phyloP scores from a whole-genome alignment of 495 filamentous ascomycete species.

The Hypoxylon lenormandii region DNA sequence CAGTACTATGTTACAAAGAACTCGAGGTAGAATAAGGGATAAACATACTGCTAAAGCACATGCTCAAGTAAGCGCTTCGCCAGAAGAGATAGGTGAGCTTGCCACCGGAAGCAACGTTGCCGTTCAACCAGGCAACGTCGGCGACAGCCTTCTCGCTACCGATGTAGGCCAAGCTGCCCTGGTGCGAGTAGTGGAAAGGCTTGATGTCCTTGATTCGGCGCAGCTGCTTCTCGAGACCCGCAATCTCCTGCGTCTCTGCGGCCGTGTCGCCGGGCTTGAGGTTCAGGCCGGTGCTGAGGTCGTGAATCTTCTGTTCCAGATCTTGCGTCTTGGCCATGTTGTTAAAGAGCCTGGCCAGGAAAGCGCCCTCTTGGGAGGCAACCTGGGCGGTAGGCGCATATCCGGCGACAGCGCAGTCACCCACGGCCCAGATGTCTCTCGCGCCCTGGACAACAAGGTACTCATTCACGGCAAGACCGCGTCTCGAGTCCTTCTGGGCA shows the following conservation, averaged over 20 bases:
- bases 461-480: slow-evolving; percentile 95
- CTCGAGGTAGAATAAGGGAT: not conserved
- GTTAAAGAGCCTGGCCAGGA: slow-evolving; percentile 95
- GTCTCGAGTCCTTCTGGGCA: slow-evolving; percentile 92
- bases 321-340: slow-evolving; percentile 91
- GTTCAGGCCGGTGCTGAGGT: slow-evolving; percentile 65
- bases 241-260: slow-evolving; percentile 79
- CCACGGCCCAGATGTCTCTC: slow-evolving; percentile 87
- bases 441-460: slow-evolving; percentile 98
- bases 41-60: slow-evolving; percentile 97
- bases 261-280: slow-evolving; percentile 68
- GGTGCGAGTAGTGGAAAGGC: slow-evolving; percentile 97
- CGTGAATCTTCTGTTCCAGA: slow-evolving; percentile 78
- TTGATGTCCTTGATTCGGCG: slow-evolving; percentile 90
- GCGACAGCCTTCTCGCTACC: slow-evolving; percentile 97
- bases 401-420: slow-evolving; percentile 92
- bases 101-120: slow-evolving; percentile 89
- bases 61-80: slow-evolving; percentile 96
- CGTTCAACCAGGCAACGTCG: slow-evolving; percentile 96
- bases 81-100: slow-evolving; percentile 91
- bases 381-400: slow-evolving; percentile 99
- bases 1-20: slow-evolving; percentile 23
- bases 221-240: slow-evolving; percentile 83
- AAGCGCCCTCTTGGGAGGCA: slow-evolving; percentile 92
- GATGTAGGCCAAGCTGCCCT: slow-evolving; percentile 96